A percentile compares a stretch with the other conserved stretches of the same genome.
These are phyloP conservation scores for Arxiozyma slooffiae DNA, from an alignment of 1,139 yeast species.

Conservation along the genomic window DNA sequence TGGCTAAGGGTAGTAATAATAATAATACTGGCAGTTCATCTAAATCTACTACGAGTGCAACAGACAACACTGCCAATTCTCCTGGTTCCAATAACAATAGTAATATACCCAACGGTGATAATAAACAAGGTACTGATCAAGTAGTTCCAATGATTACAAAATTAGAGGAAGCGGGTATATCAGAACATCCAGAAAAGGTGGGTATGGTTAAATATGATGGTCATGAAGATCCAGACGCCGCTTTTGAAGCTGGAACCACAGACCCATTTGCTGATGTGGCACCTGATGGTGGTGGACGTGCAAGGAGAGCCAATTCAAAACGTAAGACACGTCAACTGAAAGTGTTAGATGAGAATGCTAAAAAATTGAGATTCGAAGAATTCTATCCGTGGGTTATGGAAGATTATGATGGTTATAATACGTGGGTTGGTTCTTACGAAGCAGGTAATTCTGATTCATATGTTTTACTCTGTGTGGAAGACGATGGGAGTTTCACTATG, in stretches of 20 bases:
- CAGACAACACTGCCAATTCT: neutral
- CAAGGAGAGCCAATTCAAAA: constrained; percentile 54
- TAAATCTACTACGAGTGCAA: neutral
- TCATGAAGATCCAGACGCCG: constrained; percentile 24
- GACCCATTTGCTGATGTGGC: constrained; percentile 55
- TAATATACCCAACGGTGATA: neutral
- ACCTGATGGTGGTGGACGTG: constrained; percentile 88
- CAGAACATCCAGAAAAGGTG: constrained; percentile 32
- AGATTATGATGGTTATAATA: constrained; percentile 87
- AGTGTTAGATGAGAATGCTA: constrained; percentile 68
- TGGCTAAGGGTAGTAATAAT: neutral
- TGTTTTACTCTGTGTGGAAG: constrained; percentile 76
- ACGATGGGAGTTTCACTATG: constrained; percentile 76
- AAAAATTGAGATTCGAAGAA: constrained; percentile 84
- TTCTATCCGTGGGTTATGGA: constrained; percentile 97
- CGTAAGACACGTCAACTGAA: constrained; percentile 79
- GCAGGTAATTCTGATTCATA: constrained; percentile 86
- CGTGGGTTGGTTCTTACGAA: constrained; percentile 93
- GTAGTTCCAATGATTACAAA: constrained; percentile 19
- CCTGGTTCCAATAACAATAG: neutral
- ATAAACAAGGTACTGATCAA: neutral
- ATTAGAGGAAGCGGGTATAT: constrained; percentile 29
- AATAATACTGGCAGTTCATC: neutral
- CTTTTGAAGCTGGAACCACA: constrained; percentile 22
- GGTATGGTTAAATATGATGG: constrained; percentile 32